Evolutionary conservation across 2,329 filamentous ascomycete species (phyloP).

Genomic region (Pleochaeta shiraiana): DNA sequence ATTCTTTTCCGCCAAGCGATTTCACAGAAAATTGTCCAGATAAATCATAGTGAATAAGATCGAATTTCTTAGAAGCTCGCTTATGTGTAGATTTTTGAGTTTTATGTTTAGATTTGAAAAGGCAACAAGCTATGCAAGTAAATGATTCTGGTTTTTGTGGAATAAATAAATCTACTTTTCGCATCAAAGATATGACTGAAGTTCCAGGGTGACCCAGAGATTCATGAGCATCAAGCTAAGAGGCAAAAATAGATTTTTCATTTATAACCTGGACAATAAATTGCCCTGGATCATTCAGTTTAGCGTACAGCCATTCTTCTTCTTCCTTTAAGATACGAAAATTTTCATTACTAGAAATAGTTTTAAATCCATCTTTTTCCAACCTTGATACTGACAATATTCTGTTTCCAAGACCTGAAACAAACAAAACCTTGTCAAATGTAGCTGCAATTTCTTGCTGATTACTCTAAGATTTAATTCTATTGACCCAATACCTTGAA

Average conservation of each 20-base stretch:
- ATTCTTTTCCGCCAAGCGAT: slow-evolving; percentile 2
- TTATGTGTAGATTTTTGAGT: slow-evolving; percentile 3
- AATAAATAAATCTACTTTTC: not conserved
- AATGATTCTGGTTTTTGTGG: not conserved
- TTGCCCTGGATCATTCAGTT: not conserved
- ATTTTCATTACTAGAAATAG: not conserved
- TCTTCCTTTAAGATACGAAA: not conserved
- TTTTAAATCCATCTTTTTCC: slow-evolving; percentile 1
- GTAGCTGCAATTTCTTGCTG: not conserved
- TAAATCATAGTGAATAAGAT: not conserved
- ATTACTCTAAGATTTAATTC: not conserved
- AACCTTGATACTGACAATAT: not conserved
- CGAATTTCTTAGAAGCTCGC: slow-evolving; percentile 2
- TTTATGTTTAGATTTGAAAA: not conserved
- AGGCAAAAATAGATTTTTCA: not conserved
- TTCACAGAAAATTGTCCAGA: slow-evolving; percentile 1
- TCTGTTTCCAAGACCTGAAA: not conserved
- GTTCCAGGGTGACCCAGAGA: slow-evolving; percentile 3
- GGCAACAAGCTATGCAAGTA: not conserved
- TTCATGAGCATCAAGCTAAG: slow-evolving; percentile 2
- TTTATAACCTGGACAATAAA: not conserved
- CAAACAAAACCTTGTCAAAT: not conserved
- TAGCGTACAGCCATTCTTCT: not conserved
- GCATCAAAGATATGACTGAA: slow-evolving; percentile 1
- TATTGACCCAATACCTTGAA: not conserved